phyloP scores from a whole-genome alignment of 148 eudicot genomes.

The Selenicereus undatus region DNA sequence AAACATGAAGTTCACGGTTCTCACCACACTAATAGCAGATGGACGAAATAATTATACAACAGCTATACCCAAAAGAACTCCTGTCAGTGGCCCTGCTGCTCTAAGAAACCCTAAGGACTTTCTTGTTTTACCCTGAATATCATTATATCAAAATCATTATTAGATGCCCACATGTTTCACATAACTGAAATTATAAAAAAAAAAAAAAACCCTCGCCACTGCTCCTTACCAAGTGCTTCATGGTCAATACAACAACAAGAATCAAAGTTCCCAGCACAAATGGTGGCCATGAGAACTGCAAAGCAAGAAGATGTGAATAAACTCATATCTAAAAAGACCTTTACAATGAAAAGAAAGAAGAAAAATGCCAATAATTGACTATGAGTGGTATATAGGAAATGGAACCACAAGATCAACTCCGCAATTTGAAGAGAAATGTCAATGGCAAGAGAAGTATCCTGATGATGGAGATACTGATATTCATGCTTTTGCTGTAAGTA shows the following conservation, averaged over 20 bases:
- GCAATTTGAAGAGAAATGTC: neutral
- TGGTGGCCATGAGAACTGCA: constrained; percentile 97
- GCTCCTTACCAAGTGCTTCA: constrained; percentile 88
- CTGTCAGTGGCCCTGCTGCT: constrained; percentile 96
- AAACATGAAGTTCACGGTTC: constrained; percentile 27
- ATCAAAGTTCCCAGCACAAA: constrained; percentile 78
- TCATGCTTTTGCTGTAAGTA: neutral
- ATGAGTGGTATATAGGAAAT: neutral
- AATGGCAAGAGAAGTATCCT: neutral
- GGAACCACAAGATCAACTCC: neutral
- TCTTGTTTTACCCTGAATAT: constrained; percentile 69
- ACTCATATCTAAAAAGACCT: neutral
- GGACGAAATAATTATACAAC: constrained; percentile 76
- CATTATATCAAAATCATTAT: neutral
- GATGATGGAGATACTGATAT: neutral
- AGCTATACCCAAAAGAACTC: constrained; percentile 82
- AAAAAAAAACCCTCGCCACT: neutral
- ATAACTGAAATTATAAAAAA: neutral
- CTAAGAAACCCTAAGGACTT: constrained; percentile 72
- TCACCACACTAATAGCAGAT: constrained; percentile 90
- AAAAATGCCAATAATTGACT: neutral
- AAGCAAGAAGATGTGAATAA: constrained; percentile 19
- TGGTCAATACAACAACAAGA: constrained; percentile 69
- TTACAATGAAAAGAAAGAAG: neutral
- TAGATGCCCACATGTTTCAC: neutral